phyloP scores from a whole-genome alignment of 1,284 basidiomycete species.

The Rhodofomes roseus region DNA sequence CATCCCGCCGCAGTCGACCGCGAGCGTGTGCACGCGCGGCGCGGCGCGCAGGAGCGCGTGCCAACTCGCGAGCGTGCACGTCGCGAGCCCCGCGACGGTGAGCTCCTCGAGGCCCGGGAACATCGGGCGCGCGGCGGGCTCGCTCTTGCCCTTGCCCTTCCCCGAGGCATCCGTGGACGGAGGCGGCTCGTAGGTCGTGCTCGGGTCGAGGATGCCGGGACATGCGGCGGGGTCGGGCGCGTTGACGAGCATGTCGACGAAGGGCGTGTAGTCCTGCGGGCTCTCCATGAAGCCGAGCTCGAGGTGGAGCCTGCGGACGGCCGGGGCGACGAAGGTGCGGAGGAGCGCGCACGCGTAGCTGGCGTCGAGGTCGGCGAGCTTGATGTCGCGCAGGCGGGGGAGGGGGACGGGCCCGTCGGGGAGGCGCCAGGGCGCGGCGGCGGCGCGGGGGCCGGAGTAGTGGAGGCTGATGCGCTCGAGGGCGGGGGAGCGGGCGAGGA shows the following conservation, averaged over 20 bases:
- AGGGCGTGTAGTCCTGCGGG: conserved; percentile 42
- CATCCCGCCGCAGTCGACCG: conserved; percentile 44
- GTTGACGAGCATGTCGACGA: conserved; percentile 37
- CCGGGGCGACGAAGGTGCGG: conserved; percentile 41
- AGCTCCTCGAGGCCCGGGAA: conserved; percentile 39
- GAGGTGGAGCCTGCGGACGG: conserved; percentile 40
- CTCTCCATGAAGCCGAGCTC: conserved; percentile 40
- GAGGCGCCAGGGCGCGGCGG: conserved; percentile 25
- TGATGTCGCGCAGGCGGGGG: conserved; percentile 39
- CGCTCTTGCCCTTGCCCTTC: not conserved
- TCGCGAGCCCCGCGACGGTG: conserved; percentile 38
- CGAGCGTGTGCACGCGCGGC: conserved; percentile 35
- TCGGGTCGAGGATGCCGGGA: conserved; percentile 3
- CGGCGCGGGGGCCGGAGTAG: conserved; percentile 51
- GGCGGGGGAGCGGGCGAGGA: conserved; percentile 44
- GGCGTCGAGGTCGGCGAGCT: conserved; percentile 51
- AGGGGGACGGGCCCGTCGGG: conserved; percentile 30
- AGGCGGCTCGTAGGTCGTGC: not conserved
- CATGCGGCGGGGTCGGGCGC: conserved; percentile 4
- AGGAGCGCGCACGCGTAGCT: conserved; percentile 43
- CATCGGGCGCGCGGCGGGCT: conserved; percentile 9
- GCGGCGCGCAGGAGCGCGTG: conserved; percentile 34
- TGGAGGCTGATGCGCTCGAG: conserved; percentile 47
- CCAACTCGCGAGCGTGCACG: conserved; percentile 38
- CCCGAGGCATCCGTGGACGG: not conserved